These are phyloP conservation scores for Metschnikowia gelsemii DNA, from an alignment of 805 yeast genomes.

Conservation along the genomic window DNA sequence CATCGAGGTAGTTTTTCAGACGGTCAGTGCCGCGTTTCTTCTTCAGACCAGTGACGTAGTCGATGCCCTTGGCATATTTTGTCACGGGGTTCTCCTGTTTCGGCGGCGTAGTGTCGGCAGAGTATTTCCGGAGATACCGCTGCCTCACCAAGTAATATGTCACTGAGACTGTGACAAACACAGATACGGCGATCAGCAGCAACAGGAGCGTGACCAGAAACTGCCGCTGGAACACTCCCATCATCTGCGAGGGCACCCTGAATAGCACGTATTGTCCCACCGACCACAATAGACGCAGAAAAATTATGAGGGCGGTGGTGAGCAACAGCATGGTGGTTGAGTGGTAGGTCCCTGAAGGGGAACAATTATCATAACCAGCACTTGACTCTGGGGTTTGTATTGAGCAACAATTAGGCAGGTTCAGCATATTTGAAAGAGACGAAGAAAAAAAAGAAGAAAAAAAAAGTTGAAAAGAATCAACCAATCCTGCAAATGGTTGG, in stretches of 20 bases:
- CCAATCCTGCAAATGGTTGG: too few relatives aligned
- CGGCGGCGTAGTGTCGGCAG: slow-evolving; percentile 35
- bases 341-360: too few relatives aligned
- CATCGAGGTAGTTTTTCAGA: slow-evolving; percentile 76
- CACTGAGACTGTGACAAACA: slow-evolving; percentile 30
- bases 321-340: too few relatives aligned
- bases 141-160: slow-evolving; percentile 56
- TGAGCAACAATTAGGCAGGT: too few relatives aligned
- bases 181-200: slow-evolving; percentile 41
- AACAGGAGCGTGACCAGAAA: slow-evolving; percentile 53
- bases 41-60: slow-evolving; percentile 41
- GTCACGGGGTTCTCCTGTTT: slow-evolving; percentile 40
- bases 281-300: slow-evolving; percentile 23
- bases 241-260: slow-evolving; percentile 11
- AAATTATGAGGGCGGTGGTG: slow-evolving; percentile 11
- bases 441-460: too few relatives aligned
- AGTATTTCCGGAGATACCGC: slow-evolving; percentile 60
- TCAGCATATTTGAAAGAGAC: too few relatives aligned
- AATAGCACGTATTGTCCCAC: slow-evolving; percentile 19
- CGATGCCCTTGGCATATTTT: slow-evolving; percentile 45
- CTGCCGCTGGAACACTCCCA: slow-evolving; percentile 39
- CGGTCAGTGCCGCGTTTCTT: slow-evolving; percentile 23
- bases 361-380: too few relatives aligned
- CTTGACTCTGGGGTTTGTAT: too few relatives aligned
- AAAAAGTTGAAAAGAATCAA: too few relatives aligned